Percentiles rank a stretch among this genome's conserved stretches.
Conservation (phyloP, 1,284 basidiomycete species). For the Moesziomyces antarcticus region DNA sequence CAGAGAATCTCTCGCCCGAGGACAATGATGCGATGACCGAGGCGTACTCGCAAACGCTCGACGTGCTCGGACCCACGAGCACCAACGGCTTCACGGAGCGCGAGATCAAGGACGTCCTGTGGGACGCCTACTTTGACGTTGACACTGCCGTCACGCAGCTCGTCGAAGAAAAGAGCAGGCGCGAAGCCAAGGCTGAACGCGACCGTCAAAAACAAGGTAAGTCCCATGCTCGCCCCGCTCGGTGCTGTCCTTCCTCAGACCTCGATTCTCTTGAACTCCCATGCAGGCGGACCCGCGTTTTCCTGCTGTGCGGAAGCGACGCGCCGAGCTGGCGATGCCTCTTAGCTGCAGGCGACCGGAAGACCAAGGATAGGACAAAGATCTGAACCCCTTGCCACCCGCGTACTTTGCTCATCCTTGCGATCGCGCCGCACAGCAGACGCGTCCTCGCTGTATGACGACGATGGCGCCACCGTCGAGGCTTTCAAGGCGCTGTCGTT, state of each 20-base stretch:
- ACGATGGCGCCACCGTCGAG: slow-evolving; percentile 68
- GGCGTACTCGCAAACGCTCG: slow-evolving; percentile 47
- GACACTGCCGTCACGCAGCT: slow-evolving; percentile 81
- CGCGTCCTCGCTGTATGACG: slow-evolving; percentile 24
- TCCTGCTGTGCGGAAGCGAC: background rate
- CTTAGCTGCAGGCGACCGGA: too few species aligned
- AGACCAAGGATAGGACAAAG: too few species aligned
- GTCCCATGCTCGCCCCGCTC: slow-evolving; percentile 18
- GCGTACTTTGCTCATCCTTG: background rate
- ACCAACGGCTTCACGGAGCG: slow-evolving; percentile 58
- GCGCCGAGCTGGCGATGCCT: too few species aligned
- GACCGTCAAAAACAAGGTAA: slow-evolving; percentile 55
- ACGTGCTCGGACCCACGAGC: slow-evolving; percentile 54
- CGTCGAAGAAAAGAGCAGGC: slow-evolving; percentile 56
- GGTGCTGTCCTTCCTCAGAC: slow-evolving; percentile 20
- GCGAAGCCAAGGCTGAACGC: slow-evolving; percentile 51
- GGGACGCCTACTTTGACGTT: slow-evolving; percentile 89
- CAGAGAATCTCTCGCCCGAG: slow-evolving; percentile 59
- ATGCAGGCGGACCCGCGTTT: slow-evolving; percentile 8
- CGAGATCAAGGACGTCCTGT: slow-evolving; percentile 81
- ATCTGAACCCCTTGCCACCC: too few species aligned
- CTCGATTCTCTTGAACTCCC: slow-evolving; percentile 8
- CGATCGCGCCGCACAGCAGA: slow-evolving; percentile 18
- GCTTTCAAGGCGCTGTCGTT: slow-evolving; percentile 72
- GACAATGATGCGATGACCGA: slow-evolving; percentile 56